Evolutionary conservation across 2,329 filamentous ascomycete genomes (phyloP).

Genomic region (Dendryphion nanum): DNA sequence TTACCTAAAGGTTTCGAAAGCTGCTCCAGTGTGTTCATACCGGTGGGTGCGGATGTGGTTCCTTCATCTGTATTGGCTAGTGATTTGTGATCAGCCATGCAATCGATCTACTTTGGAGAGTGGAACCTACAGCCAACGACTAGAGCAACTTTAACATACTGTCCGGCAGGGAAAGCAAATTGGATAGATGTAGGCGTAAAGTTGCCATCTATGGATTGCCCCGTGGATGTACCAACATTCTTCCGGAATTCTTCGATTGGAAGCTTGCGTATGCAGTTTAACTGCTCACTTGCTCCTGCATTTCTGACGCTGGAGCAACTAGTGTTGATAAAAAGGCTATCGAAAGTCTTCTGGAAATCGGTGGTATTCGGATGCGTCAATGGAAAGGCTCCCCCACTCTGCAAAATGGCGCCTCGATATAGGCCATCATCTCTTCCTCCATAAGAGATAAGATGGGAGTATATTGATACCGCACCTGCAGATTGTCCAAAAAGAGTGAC

Average conservation of each 20-base stretch:
- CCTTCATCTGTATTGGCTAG: conserved; percentile 65
- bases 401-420: conserved; percentile 42
- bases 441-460: conserved; percentile 38
- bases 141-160: not conserved
- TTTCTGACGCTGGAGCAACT: not conserved
- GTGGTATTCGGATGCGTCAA: not conserved
- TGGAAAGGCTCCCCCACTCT: conserved; percentile 29
- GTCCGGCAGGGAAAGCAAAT: not conserved
- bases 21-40: conserved; percentile 54
- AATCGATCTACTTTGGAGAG: not conserved
- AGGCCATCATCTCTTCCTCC: conserved; percentile 42
- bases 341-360: not conserved
- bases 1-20: not conserved
- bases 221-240: not conserved
- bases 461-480: conserved; percentile 37
- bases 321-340: not conserved
- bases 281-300: not conserved
- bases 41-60: conserved; percentile 52
- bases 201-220: not conserved
- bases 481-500: conserved; percentile 40
- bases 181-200: not conserved
- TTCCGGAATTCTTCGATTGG: not conserved
- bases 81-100: not conserved
- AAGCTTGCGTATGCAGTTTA: not conserved
- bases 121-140: not conserved